phyloP scores from a whole-genome alignment of 257 asterid species.

The Eustoma russellianum region DNA sequence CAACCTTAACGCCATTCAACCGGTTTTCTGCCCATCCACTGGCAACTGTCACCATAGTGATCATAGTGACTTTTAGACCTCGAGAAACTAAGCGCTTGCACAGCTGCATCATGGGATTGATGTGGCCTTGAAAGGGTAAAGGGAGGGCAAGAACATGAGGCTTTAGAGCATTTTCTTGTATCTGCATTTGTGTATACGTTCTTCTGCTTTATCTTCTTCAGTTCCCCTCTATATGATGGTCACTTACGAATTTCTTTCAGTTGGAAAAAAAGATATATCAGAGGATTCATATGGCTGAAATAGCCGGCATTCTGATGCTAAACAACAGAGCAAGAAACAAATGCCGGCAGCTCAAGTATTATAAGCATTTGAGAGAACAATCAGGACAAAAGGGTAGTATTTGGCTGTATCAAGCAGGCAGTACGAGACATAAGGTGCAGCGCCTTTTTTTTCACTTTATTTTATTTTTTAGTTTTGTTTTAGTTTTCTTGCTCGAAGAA shows the following conservation, averaged over 20 bases:
- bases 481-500: too few relatives aligned
- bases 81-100: conserved; percentile 35
- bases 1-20: conserved; percentile 13
- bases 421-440: too few relatives aligned
- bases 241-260: background rate
- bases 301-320: too few relatives aligned
- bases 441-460: too few relatives aligned
- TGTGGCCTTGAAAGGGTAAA: conserved; percentile 48
- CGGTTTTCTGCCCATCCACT: background rate
- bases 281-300: too few relatives aligned
- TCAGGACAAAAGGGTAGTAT: too few relatives aligned
- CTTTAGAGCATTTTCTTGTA: background rate
- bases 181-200: too few relatives aligned
- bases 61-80: conserved; percentile 20
- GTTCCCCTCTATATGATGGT: background rate
- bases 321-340: too few relatives aligned
- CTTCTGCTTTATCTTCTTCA: background rate
- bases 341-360: too few relatives aligned
- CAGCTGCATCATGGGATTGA: conserved; percentile 39
- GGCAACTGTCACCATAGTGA: conserved; percentile 15
- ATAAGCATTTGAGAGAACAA: too few relatives aligned
- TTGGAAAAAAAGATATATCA: background rate
- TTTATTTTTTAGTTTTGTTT: too few relatives aligned
- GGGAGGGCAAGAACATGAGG: conserved; percentile 33
- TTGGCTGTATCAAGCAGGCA: too few relatives aligned